These are phyloP conservation scores for Botryobasidium botryosum DNA, from an alignment of 768 basidiomycete species.

Conservation along the genomic window DNA sequence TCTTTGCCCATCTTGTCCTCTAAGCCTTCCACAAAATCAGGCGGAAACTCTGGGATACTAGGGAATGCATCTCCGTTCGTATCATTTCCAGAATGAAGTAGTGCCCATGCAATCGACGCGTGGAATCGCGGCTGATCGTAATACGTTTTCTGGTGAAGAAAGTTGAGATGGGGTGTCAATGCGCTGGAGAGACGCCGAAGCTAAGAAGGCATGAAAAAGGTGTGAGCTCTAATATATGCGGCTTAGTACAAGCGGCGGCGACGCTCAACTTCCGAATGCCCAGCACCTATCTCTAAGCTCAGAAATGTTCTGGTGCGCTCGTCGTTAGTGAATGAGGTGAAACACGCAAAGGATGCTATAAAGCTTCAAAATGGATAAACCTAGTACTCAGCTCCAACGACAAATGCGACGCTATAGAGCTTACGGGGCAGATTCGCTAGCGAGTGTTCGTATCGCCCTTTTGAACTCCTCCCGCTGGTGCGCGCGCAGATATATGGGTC, in stretches of 20 bases:
- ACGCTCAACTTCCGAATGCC: constrained; percentile 48
- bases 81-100: constrained; percentile 28
- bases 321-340: constrained; percentile 61
- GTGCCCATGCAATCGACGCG: constrained; percentile 75
- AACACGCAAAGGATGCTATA: constrained; percentile 47
- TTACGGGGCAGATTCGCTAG: constrained; percentile 34
- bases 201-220: constrained; percentile 25
- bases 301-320: constrained; percentile 70
- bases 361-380: constrained; percentile 33
- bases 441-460: constrained; percentile 36
- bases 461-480: constrained; percentile 67
- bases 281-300: constrained; percentile 67
- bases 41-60: constrained; percentile 36
- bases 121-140: constrained; percentile 75
- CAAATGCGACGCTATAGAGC: neutral
- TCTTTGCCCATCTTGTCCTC: constrained; percentile 29
- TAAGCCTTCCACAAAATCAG: constrained; percentile 29
- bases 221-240: neutral
- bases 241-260: neutral
- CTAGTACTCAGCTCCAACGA: constrained; percentile 1
- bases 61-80: constrained; percentile 20
- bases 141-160: constrained; percentile 58
- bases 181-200: constrained; percentile 35
- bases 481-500: constrained; percentile 61
- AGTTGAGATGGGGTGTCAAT: constrained; percentile 39